Conservation (phyloP, 1,139 yeast genomes). For the Yarrowia galli region DNA sequence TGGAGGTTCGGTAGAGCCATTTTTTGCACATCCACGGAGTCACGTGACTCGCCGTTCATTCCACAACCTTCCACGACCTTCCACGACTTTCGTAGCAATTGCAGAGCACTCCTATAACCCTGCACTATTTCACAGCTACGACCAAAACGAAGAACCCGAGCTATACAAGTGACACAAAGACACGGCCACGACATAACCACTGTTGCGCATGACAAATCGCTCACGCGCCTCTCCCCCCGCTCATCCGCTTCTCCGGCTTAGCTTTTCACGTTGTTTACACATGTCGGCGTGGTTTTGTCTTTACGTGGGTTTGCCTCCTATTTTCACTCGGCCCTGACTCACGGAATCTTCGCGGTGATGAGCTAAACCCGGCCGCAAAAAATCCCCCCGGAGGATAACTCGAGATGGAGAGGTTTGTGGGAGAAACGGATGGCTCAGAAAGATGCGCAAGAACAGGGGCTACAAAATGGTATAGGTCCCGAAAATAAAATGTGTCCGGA, state of each 20-base stretch:
- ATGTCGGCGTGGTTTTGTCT: too few relatives aligned
- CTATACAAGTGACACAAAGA: neutral
- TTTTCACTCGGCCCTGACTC: slow-evolving; percentile 28
- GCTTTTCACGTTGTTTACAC: slow-evolving; percentile 19
- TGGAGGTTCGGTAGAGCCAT: too few relatives aligned
- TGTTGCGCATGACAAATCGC: slow-evolving; percentile 2
- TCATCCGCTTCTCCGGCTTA: slow-evolving; percentile 12
- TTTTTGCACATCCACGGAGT: too few relatives aligned
- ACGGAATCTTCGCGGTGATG: slow-evolving; percentile 11
- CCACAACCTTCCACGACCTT: too few relatives aligned
- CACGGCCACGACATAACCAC: neutral
- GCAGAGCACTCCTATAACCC: too few relatives aligned
- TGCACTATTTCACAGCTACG: too few relatives aligned
- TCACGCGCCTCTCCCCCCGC: neutral
- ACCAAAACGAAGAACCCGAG: neutral
- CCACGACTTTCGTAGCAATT: too few relatives aligned
- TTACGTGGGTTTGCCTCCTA: slow-evolving; percentile 9
- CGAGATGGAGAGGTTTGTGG: neutral
- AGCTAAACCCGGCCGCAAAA: slow-evolving; percentile 23
- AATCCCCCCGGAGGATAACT: slow-evolving; percentile 28
- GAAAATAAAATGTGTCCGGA: neutral
- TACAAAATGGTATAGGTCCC: slow-evolving; percentile 10
- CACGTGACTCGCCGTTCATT: too few relatives aligned
- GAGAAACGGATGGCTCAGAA: neutral
- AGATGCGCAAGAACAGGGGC: neutral